Conservation (phyloP, 2,329 filamentous ascomycete species). For the Ilyonectria robusta region DNA sequence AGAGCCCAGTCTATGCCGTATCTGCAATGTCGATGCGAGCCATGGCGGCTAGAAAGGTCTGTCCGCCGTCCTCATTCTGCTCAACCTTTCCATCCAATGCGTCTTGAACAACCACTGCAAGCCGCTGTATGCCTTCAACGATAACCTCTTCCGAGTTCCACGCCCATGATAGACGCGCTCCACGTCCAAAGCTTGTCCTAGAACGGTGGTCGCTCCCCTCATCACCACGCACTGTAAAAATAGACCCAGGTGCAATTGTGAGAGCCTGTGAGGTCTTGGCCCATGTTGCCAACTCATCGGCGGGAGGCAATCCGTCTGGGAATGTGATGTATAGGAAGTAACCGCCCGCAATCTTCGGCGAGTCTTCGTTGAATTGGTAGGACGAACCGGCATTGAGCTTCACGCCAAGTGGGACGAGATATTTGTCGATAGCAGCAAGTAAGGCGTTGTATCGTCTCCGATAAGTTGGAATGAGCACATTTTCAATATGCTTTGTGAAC, state of each 20-base stretch:
- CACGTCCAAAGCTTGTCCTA: not conserved
- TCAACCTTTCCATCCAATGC: not conserved
- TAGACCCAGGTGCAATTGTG: constrained; percentile 5
- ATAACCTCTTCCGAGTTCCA: constrained; percentile 13
- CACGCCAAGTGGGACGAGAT: constrained; percentile 2
- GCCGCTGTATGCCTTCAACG: constrained; percentile 5
- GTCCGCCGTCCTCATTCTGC: not conserved
- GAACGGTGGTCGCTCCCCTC: not conserved
- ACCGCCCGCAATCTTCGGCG: constrained; percentile 5
- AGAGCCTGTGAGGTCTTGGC: not conserved
- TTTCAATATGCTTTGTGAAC: not conserved
- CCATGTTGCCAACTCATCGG: not conserved
- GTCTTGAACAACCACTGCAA: not conserved
- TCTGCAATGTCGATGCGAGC: not conserved
- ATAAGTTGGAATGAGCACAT: not conserved
- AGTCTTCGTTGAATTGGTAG: not conserved
- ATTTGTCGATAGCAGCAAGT: not conserved
- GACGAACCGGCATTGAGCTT: not conserved
- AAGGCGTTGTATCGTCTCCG: constrained; percentile 2
- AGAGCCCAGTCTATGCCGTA: not conserved
- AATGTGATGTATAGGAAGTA: constrained; percentile 15
- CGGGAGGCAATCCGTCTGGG: not conserved
- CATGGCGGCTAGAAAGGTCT: not conserved
- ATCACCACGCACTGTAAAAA: constrained; percentile 10
- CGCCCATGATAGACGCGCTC: constrained; percentile 15